Conservation (phyloP, 1,284 basidiomycete genomes). For the Rhodotorula sp. region DNA sequence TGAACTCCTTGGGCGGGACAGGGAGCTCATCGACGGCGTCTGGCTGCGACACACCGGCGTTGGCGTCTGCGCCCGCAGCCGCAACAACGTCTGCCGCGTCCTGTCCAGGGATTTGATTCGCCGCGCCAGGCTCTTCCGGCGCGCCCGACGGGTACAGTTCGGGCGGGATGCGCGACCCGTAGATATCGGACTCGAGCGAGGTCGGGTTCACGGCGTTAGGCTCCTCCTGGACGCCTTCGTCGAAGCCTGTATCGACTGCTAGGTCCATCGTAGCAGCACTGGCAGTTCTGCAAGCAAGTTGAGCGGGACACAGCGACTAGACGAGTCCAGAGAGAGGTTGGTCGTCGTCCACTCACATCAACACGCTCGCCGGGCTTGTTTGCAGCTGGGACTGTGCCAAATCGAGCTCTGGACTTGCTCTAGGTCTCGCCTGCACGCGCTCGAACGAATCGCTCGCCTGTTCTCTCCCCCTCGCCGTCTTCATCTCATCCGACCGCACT, state of each 20-base stretch:
- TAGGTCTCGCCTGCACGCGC: background rate
- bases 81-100: background rate
- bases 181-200: slow-evolving; percentile 2
- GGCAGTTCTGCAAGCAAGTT: background rate
- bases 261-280: slow-evolving; percentile 9
- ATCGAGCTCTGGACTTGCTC: background rate
- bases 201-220: slow-evolving; percentile 20
- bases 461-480: background rate
- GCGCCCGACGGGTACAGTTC: slow-evolving; percentile 22
- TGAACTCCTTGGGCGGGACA: slow-evolving; percentile 11
- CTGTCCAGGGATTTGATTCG: background rate
- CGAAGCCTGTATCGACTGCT: slow-evolving; percentile 8
- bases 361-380: too few relatives aligned
- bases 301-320: background rate
- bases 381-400: too few relatives aligned
- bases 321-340: background rate
- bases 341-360: background rate
- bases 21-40: background rate
- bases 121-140: background rate
- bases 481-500: background rate
- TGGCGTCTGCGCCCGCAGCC: background rate
- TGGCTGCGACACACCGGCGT: background rate
- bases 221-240: slow-evolving; percentile 3
- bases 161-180: slow-evolving; percentile 5
- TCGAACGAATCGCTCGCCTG: background rate